Evolutionary conservation across 257 asterid species (phyloP), one percentile per base, ranked within the genome.

Genomic region (Ilex aquifolium): DNA sequence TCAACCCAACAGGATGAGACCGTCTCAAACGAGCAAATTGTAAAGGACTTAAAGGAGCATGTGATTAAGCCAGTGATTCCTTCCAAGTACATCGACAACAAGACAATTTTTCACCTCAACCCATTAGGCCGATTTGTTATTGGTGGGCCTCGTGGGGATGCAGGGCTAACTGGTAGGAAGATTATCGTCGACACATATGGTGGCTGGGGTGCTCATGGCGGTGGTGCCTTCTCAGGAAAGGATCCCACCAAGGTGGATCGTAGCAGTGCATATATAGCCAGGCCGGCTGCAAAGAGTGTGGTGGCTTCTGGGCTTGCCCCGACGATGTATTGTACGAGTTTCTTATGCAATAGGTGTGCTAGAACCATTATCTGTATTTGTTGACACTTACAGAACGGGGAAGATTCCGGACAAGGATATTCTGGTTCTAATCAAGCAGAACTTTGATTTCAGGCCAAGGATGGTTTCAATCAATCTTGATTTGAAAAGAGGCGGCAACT

Each of bases 401-500:
- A 59, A 48, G n/a, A 44, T 73, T 5, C 31, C 56, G 0, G 70
- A 73, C 29, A 52, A 60, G 67, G 67, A 73, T 11, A 58, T 73
- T 10, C 12, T 63, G 61, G 36, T 39, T 31, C 44, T 73, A 9
- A 27, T 73, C 10, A 59, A 63, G 66, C 42, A 73, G 64, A 64
- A 73, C 29, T 73, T 73, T 32, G 74, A 73, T 61, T 73, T 73
- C 13, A 16, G 78, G 63, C 78, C 74, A 3, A 74, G 78, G 16
- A 63, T 73, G 74, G 44, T 73, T 59, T 66, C 74, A 7, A 40
- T 67, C 2, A 31, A 68, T 57, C 27, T 73, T 56, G 78, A 73
- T 32, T 6, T 68, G 60, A 64, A 67, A 15, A 59, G 78, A 40
- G 78, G 78, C 0, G 74, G 74, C 10, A 44, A 73, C 52, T 63